phyloP scores from a whole-genome alignment of 164 flowering plant species.

The Umbilicus rupestris region DNA sequence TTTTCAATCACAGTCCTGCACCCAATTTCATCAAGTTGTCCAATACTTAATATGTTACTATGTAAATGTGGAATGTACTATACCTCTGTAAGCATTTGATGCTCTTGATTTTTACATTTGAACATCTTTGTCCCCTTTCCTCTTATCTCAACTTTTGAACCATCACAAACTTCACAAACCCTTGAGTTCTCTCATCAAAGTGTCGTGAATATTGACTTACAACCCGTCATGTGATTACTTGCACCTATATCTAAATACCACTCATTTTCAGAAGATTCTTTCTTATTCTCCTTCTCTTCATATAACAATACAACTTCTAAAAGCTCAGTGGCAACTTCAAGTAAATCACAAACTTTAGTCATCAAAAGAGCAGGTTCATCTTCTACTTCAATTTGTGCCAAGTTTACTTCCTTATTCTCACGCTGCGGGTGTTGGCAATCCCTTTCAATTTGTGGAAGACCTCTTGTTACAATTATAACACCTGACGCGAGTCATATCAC shows the following conservation, averaged over 20 bases:
- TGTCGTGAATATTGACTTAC: neutral
- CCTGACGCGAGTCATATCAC: neutral
- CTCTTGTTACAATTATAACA: neutral
- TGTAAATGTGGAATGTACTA: neutral
- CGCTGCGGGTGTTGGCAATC: neutral
- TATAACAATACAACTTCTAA: too few relatives aligned
- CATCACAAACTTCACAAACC: constrained; percentile 5
- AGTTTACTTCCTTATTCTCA: neutral
- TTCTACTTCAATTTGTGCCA: neutral
- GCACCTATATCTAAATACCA: constrained; percentile 11
- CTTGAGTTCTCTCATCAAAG: neutral
- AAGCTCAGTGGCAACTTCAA: neutral
- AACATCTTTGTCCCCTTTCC: constrained; percentile 9
- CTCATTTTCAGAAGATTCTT: neutral
- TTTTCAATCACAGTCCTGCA: neutral
- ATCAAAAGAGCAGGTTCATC: neutral
- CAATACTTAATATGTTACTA: constrained; percentile 7
- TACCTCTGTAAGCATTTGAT: neutral
- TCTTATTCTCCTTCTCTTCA: neutral
- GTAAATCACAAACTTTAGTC: neutral
- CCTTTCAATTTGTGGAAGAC: too few relatives aligned
- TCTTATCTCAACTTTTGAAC: neutral
- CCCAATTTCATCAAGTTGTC: neutral
- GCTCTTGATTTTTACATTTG: neutral
- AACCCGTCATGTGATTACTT: constrained; percentile 7